Conservation (phyloP, 345 rosid genomes). For the Carallia pectinifolia region DNA sequence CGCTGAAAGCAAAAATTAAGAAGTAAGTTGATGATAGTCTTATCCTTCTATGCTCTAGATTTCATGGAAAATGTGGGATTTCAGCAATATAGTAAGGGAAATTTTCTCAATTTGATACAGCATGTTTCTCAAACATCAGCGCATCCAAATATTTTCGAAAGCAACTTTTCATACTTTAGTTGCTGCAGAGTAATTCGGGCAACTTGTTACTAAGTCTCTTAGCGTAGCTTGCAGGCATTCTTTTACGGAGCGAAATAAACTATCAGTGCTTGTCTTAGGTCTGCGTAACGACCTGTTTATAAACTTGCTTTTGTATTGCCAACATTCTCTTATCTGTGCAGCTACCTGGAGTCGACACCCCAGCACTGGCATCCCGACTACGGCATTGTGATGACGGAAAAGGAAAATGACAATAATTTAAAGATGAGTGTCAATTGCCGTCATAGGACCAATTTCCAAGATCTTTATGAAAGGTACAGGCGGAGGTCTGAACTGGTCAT, state of each 20-base stretch:
- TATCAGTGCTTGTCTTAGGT: too few relatives aligned
- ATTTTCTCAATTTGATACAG: too few relatives aligned
- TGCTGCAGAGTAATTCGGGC: too few relatives aligned
- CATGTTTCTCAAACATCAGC: too few relatives aligned
- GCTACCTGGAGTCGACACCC: constrained; percentile 42
- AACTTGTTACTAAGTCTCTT: too few relatives aligned
- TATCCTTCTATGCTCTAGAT: constrained; percentile 13
- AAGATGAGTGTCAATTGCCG: constrained; percentile 34
- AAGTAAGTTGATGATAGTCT: constrained; percentile 35
- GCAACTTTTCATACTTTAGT: not conserved
- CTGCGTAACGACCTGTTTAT: too few relatives aligned
- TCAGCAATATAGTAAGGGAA: constrained; percentile 32
- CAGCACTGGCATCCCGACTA: constrained; percentile 44
- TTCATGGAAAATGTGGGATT: too few relatives aligned
- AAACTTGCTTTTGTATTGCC: not conserved
- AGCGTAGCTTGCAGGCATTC: too few relatives aligned
- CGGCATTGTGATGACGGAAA: constrained; percentile 44
- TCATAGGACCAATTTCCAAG: constrained; percentile 62
- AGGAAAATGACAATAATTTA: constrained; percentile 50
- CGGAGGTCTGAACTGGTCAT: constrained; percentile 49
- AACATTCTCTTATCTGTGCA: constrained; percentile 6
- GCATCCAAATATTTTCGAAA: not conserved
- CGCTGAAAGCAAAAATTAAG: constrained; percentile 45
- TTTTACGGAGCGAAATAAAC: too few relatives aligned
- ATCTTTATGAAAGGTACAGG: constrained; percentile 43